Evolutionary conservation across 345 rosid species (phyloP).

Genomic region (Brassica nigra): DNA sequence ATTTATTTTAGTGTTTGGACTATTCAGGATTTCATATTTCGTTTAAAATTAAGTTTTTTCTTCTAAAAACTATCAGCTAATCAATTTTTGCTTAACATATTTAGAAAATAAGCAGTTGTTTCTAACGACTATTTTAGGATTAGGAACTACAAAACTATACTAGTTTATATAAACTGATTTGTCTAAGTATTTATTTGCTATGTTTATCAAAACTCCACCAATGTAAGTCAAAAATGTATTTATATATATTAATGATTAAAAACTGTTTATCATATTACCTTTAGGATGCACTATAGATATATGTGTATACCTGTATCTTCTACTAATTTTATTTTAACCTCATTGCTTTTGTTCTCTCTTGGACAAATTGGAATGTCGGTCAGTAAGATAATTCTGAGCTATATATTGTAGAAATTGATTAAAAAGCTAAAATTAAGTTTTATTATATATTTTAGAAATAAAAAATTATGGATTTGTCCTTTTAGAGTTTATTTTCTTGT

Average conservation of each 20-base stretch:
- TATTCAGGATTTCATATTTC: constrained; percentile 10
- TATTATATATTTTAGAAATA: neutral
- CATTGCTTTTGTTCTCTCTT: neutral
- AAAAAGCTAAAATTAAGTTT: neutral
- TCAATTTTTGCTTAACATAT: neutral
- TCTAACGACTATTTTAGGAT: neutral
- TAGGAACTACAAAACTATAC: neutral
- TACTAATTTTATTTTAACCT: neutral
- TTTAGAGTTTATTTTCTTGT: neutral
- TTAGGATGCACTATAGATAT: constrained; percentile 21
- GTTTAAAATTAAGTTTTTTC: neutral
- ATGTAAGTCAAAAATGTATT: constrained; percentile 22
- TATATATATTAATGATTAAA: neutral
- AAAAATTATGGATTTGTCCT: neutral
- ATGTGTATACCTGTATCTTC: constrained; percentile 16
- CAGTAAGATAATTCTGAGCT: neutral
- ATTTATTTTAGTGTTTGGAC: neutral
- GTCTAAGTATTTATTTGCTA: neutral
- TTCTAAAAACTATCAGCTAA: neutral
- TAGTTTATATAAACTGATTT: neutral
- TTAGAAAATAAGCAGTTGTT: neutral
- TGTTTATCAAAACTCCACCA: neutral
- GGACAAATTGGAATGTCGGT: neutral
- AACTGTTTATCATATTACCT: neutral
- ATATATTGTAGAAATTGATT: neutral